Evolutionary conservation across 371 early-diverging fungal genomes (phyloP), one percentile per base, ranked within the genome.

Genomic region (Mortierella sp.): DNA sequence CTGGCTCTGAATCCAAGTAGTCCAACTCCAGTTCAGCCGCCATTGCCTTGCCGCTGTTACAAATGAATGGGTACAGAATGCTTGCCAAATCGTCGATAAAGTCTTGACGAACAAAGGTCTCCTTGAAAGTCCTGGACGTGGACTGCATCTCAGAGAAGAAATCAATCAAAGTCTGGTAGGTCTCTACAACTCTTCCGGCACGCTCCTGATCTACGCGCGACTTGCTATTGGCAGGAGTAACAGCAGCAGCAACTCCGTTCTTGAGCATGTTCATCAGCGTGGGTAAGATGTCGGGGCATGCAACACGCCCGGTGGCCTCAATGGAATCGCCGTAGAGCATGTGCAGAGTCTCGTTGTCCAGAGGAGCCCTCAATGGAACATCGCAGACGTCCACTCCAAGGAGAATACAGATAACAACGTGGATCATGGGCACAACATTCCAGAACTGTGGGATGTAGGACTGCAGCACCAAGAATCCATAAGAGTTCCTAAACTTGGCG

Each of bases 391-490:
- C 94, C 0, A 92, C 82, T 0, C 95, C 95, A 64, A 94, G 87
- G 74, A 95, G 80, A 55, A 91, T 89, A 3, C 91, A 74, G 8
- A 94, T 59, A 19, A 95, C 78, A 0, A 91, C 88, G 73, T 91
- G 91, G 54, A 94, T 92, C 16, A 96, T 81, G 61, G 93, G 93
- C 2, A 89, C 75, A 8, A 94, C 76, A 76, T 92, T 88, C 92
- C 93, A 94, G 87, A 93, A 91, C 61, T 89, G 82, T 19, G 91
- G 92, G 28, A 95, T 88, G 26, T 93, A 81, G 31, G 87, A 82
- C 8, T 87, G 80, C 82, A 95, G 76, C 11, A 94, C 91, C 5
- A 90, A 43, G 81, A 93, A 94, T 13, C 95, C 95, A 73, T 95
- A 94, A 0, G 92, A 90, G 0, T 85, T 75, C 61, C 91, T 89